Base-by-base conservation (phyloP, 1,139 yeast genomes). In the Hyphopichia pseudoburtonii region DNA sequence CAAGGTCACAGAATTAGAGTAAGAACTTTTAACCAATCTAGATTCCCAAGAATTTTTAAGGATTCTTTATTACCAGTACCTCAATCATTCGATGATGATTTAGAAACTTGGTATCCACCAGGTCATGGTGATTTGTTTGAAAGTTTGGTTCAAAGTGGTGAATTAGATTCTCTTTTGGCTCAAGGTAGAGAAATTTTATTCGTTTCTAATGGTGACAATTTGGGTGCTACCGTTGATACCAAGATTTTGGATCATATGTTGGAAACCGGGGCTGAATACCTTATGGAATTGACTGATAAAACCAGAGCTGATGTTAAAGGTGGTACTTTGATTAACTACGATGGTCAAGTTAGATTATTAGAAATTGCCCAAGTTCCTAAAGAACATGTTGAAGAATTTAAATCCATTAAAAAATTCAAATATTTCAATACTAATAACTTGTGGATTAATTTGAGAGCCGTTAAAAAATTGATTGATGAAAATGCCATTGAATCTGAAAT, bases 251-350 rank as follows among this genome's bases (percentile, higher is more conserved):
- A 85, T 63, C 97, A 92, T 72, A 90, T 92, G 96, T 68, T 88
- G 48, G 95, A 86, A 56, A 79, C 95, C 33, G 84, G 84, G 38
- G 81, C 96, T 40, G 97, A 94, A 70, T 92, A 90, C 65, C 83
- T 92, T 55, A 92, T 92, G 98, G 98, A 92, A 70, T 80, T 92
- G 64, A 94, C 98, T 42, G 96, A 92, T 70, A 92, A 92, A 75
- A 92, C 98, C 38, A 84, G 98, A 67, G 98, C 98, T 33, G 98
- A 92, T 65, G 98, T 92, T 57, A 92, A 92, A 72, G 98, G 98
- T 73, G 98, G 98, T 75, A 92, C 98, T 51, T 80, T 92, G 63
- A 90, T 92, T 63, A 89, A 88, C 67, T 92, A 94, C 65, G 94
- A 89, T 53, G 97, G 97, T 45, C 83, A 85, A 57, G 96, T 92